These are phyloP conservation scores for Sclerotinia subarctica DNA, from an alignment of 2,329 filamentous ascomycete genomes.

Conservation along the genomic window DNA sequence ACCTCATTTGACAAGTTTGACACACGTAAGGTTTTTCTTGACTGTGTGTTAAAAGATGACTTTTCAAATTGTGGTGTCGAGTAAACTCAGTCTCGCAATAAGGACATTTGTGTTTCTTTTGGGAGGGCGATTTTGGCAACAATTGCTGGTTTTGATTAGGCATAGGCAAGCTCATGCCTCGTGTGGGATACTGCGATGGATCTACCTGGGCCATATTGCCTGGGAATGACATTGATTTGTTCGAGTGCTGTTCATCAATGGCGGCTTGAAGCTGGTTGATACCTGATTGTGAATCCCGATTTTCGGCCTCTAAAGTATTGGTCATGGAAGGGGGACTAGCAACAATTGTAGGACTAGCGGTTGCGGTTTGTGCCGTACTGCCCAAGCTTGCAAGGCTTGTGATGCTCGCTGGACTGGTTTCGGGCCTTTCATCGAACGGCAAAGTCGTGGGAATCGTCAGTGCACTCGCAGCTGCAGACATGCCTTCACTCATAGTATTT, in stretches of 20 bases:
- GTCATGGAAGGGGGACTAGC: constrained; percentile 36
- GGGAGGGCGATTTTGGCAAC: constrained; percentile 64
- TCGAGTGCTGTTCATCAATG: constrained; percentile 31
- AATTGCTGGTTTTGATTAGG: constrained; percentile 46
- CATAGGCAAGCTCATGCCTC: constrained; percentile 59
- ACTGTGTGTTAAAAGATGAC: constrained; percentile 92
- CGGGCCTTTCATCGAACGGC: constrained; percentile 35
- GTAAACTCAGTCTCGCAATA: constrained; percentile 98
- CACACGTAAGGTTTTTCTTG: constrained; percentile 98
- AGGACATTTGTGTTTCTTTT: constrained; percentile 93
- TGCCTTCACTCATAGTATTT: constrained; percentile 35
- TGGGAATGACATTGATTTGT: constrained; percentile 36
- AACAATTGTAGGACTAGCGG: constrained; percentile 36
- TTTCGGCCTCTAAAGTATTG: constrained; percentile 32
- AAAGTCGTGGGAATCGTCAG: constrained; percentile 35
- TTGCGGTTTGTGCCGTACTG: constrained; percentile 37
- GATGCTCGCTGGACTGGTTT: constrained; percentile 37
- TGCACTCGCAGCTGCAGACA: constrained; percentile 35
- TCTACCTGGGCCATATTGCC: constrained; percentile 35
- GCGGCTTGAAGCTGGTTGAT: constrained; percentile 29
- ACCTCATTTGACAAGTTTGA: constrained; percentile 87
- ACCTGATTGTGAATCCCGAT: constrained; percentile 28
- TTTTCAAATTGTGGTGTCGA: constrained; percentile 95
- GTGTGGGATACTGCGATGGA: constrained; percentile 36
- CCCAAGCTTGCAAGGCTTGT: constrained; percentile 37